Percentiles rank a stretch among this genome's conserved stretches.
phyloP scores from a whole-genome alignment of 148 eudicot genomes.

The Cornus controversa region DNA sequence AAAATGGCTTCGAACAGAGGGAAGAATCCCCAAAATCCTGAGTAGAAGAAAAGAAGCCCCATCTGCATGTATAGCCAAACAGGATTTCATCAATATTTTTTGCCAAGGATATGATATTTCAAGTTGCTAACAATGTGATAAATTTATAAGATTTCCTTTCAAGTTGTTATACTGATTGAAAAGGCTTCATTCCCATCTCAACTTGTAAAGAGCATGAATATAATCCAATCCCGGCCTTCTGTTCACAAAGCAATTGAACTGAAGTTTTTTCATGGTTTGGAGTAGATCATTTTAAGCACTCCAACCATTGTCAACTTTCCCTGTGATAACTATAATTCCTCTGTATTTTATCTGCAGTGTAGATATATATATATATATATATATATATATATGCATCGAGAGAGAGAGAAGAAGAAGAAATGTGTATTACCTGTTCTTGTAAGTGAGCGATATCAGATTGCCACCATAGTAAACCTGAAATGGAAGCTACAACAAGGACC shows the following conservation, averaged over 20 bases:
- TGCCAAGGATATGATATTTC: no score
- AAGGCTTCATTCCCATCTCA: no score
- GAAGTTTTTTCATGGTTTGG: no score
- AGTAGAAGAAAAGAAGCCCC: conserved; percentile 66
- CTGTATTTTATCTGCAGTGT: no score
- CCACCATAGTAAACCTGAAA: conserved; percentile 75
- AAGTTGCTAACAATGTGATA: neutral
- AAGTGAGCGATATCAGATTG: conserved; percentile 41
- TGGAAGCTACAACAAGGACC: conserved; percentile 42
- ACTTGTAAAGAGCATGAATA: no score
- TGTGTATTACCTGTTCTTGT: conserved; percentile 44
- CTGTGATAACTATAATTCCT: no score
- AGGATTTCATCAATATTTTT: no score
- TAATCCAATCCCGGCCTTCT: no score
- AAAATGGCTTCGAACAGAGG: conserved; percentile 75
- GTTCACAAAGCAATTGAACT: no score
- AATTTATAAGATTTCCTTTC: neutral
- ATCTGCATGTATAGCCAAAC: conserved; percentile 33
- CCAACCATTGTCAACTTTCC: neutral
- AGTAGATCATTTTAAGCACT: neutral
- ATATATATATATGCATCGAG: no score
- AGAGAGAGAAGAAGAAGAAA: no score
- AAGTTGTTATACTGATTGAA: neutral
- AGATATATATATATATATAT: no score
- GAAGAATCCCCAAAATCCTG: conserved; percentile 78